Percentiles rank a stretch among this genome's conserved stretches.
Evolutionary conservation across 495 filamentous ascomycete genomes (phyloP).

Genomic region (Penicillium tannophilum): DNA sequence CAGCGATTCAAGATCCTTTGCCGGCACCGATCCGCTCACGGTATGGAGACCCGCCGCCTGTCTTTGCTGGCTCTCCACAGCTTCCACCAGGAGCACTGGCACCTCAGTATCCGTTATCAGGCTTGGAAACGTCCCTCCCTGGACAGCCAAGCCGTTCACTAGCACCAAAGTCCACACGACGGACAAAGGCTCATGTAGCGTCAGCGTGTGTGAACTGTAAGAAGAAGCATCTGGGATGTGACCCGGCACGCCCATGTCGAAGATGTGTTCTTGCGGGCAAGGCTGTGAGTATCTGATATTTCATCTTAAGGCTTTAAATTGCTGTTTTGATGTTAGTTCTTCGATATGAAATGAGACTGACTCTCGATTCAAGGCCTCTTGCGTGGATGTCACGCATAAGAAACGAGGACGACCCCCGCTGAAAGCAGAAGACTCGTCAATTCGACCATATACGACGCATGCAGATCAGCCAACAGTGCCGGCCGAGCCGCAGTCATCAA

Average conservation of each 20-base stretch:
- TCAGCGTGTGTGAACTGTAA: slow-evolving; percentile 98
- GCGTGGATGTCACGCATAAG: slow-evolving; percentile 94
- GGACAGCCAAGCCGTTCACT: slow-evolving; percentile 34
- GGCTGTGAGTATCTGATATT: slow-evolving; percentile 53
- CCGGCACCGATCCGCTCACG: slow-evolving; percentile 14
- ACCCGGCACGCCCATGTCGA: slow-evolving; percentile 64
- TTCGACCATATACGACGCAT: slow-evolving; percentile 39
- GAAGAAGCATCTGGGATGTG: slow-evolving; percentile 86
- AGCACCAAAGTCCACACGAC: slow-evolving; percentile 68
- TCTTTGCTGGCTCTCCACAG: slow-evolving; percentile 24
- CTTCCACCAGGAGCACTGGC: slow-evolving; percentile 32
- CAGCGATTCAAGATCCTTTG: slow-evolving; percentile 25
- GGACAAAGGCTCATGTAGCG: slow-evolving; percentile 93
- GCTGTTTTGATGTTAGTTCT: background rate
- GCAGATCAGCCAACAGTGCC: slow-evolving; percentile 30
- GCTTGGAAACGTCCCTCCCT: slow-evolving; percentile 27
- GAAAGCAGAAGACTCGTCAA: slow-evolving; percentile 70
- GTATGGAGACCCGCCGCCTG: slow-evolving; percentile 38
- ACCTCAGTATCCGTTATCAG: slow-evolving; percentile 32
- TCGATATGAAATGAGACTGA: slow-evolving; percentile 4
- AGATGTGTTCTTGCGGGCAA: slow-evolving; percentile 65
- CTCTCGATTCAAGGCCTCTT: slow-evolving; percentile 63
- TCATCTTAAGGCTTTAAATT: background rate
- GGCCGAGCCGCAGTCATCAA: slow-evolving; percentile 31
- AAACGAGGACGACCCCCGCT: slow-evolving; percentile 90